Percentiles rank a stretch among this genome's conserved stretches.
Conservation (phyloP, 805 yeast genomes). For the Blastobotrys parvus region DNA sequence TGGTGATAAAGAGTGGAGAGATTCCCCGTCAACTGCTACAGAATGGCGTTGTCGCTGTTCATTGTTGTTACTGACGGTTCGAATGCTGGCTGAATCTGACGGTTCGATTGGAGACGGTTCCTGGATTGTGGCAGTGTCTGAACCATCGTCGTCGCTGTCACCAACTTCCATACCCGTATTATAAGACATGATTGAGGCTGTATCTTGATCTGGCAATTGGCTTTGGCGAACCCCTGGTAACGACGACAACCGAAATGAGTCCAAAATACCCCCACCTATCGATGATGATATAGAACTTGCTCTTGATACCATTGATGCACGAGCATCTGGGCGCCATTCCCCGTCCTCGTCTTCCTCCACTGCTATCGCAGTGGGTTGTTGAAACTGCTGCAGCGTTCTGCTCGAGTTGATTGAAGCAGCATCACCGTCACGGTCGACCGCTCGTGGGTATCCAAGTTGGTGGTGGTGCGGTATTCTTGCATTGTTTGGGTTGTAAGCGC, state of each 20-base stretch:
- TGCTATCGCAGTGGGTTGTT: background rate
- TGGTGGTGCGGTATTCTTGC: background rate
- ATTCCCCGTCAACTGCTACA: no score
- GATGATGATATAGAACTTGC: constrained; percentile 5
- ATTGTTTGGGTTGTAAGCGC: background rate
- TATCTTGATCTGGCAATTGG: background rate
- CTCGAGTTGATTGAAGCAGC: no score
- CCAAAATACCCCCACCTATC: constrained; percentile 18
- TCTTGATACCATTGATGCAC: constrained; percentile 4
- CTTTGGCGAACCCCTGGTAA: constrained; percentile 7
- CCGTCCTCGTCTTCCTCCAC: background rate
- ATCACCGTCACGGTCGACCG: background rate
- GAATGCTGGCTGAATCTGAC: background rate
- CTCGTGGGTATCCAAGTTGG: background rate
- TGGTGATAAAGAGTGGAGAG: no score
- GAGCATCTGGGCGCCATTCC: constrained; percentile 3
- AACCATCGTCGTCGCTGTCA: background rate
- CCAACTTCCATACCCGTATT: background rate
- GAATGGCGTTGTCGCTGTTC: background rate
- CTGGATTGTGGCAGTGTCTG: background rate
- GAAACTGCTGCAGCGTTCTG: background rate
- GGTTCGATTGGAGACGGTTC: background rate
- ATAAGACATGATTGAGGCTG: background rate
- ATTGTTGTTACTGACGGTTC: background rate
- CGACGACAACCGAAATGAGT: constrained; percentile 18